Percentiles rank a stretch among this genome's conserved stretches.
Conservation (phyloP, 352 stramenopile genomes). For the Detonula confervacea region DNA sequence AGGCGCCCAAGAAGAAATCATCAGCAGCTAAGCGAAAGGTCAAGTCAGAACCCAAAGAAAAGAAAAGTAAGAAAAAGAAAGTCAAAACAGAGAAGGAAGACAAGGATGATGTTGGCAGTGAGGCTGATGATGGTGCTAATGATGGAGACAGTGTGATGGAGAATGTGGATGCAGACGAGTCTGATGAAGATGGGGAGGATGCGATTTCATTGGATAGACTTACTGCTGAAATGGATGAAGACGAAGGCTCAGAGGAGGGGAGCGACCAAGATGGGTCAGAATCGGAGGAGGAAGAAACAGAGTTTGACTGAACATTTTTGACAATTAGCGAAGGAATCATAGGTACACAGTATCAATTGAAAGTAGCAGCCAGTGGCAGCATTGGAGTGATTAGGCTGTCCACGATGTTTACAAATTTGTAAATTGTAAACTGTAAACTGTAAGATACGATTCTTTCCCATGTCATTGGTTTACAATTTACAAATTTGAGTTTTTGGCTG, state of each 20-base stretch:
- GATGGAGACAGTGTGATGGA: constrained; percentile 17
- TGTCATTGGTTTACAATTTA: no score
- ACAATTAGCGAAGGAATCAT: no score
- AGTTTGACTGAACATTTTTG: constrained; percentile 36
- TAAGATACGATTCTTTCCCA: no score
- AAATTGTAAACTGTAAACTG: no score
- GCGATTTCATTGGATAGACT: constrained; percentile 27
- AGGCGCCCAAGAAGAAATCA: constrained; percentile 43
- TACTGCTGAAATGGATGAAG: constrained; percentile 36
- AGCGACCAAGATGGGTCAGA: constrained; percentile 26
- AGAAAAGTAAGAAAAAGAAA: constrained; percentile 41
- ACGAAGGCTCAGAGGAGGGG: constrained; percentile 27
- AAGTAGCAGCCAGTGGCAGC: no score
- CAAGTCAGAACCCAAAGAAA: constrained; percentile 29
- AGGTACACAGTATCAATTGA: no score
- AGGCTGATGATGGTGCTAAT: constrained; percentile 17
- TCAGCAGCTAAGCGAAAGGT: constrained; percentile 31
- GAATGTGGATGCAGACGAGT: constrained; percentile 28
- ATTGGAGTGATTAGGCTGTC: no score
- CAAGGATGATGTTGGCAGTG: constrained; percentile 1
- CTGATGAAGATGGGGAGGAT: constrained; percentile 28
- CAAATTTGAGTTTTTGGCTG: no score
- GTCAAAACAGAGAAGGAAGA: constrained; percentile 11
- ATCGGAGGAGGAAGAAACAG: constrained; percentile 42
- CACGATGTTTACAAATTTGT: no score